Evolutionary conservation across 192 early-diverging fungal genomes (phyloP), one percentile per base, ranked within the genome.

Genomic region (Rhizophagus prolifer): DNA sequence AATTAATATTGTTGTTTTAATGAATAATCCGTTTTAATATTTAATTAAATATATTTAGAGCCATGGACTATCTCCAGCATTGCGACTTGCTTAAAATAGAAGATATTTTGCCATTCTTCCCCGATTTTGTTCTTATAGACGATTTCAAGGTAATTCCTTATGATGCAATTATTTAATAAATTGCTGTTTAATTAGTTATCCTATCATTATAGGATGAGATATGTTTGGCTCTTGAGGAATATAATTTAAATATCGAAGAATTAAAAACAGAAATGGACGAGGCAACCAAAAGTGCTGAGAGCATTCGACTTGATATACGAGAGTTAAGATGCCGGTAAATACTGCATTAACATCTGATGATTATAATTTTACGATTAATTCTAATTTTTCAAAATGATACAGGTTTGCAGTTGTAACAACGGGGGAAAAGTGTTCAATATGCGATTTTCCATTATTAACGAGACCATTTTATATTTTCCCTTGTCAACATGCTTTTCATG

Each of bases 31-130:
- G 41, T 44, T 44, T 72, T 28, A 72, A 58, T 30, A 71, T 72
- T 72, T 23, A 47, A 10, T 73, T 36, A 9, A 26, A 36, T 63
- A 9, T 9, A 58, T 23, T 47, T 75, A 94, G 92, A 10, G 96
- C 95, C 8, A 93, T 98, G 84, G 89, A 93, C 16, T 92, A 95
- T 74, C 80, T 96, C 70, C 88, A 89, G 59, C 86, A 92, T 62
- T 91, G 93, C 23, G 92, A 96, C 54, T 78, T 96, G 10, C 83
- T 97, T 36, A 95, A 94, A 67, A 94, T 99, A 61, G 96, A 97
- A 80, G 96, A 99, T 82, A 94, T 99, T 69, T 83, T 99, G 71
- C 95, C 94, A 2, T 96, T 93, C 79, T 99, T 99, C 81, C 98
- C 97, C 0, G 98, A 98, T 77, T 98, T 98, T 85, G 93, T 96